phyloP scores from a whole-genome alignment of 2,329 filamentous ascomycete genomes.

The Cladosporium sp. region DNA sequence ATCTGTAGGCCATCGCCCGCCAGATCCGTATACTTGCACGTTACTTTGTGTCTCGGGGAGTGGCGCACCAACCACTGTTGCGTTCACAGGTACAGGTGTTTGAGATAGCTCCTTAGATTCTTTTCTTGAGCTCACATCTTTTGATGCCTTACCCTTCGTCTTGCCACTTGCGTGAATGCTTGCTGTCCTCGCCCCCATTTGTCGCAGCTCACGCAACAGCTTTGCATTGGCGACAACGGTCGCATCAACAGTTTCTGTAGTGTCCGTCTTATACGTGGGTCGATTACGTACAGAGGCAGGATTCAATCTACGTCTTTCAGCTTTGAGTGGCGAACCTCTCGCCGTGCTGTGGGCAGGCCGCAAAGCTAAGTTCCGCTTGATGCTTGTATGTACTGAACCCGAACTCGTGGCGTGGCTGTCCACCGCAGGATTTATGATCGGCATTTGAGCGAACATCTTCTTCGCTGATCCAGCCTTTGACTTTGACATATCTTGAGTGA shows the following conservation, averaged over 20 bases:
- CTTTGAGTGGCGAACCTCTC: neutral
- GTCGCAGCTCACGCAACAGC: conserved; percentile 31
- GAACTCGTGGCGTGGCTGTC: conserved; percentile 14
- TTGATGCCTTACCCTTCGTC: conserved; percentile 19
- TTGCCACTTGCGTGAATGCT: conserved; percentile 23
- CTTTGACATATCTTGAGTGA: conserved; percentile 23
- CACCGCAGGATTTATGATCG: neutral
- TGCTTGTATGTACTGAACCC: neutral
- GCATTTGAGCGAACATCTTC: neutral
- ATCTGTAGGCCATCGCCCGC: conserved; percentile 29
- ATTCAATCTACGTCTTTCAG: neutral
- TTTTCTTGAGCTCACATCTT: neutral
- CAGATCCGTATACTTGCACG: neutral
- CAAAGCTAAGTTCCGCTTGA: neutral
- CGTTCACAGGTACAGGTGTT: too few species aligned
- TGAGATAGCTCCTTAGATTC: neutral
- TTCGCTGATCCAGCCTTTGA: neutral
- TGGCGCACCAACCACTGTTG: neutral
- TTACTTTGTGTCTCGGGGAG: neutral
- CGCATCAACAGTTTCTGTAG: neutral
- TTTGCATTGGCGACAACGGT: conserved; percentile 28
- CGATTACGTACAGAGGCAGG: neutral
- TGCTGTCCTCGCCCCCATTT: conserved; percentile 23
- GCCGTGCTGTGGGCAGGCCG: neutral
- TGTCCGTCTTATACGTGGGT: conserved; percentile 2